Conservation (phyloP, 192 early-diverging fungal genomes). For the Coemansia sp. region DNA sequence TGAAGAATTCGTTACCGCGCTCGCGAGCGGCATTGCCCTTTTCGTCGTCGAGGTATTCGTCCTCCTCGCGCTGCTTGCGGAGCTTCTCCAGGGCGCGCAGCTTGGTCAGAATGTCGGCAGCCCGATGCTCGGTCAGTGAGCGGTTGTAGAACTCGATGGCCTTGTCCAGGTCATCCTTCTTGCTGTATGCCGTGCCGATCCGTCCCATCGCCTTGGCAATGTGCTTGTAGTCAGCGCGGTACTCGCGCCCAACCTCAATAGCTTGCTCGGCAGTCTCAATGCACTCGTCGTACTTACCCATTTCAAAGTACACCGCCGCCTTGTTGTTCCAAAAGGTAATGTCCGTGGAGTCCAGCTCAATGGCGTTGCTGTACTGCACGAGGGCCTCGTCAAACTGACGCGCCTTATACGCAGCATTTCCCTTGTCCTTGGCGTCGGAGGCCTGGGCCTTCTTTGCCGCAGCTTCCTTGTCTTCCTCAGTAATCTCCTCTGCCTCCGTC, state of each 20-base stretch:
- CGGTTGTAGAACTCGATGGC: slow-evolving; percentile 92
- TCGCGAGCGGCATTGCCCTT: slow-evolving; percentile 90
- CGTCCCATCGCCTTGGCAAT: slow-evolving; percentile 92
- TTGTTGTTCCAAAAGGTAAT: slow-evolving; percentile 95
- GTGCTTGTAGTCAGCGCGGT: slow-evolving; percentile 90
- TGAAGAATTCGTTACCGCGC: slow-evolving; percentile 90
- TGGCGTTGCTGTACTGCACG: slow-evolving; percentile 86
- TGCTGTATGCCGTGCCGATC: slow-evolving; percentile 85
- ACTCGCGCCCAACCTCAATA: slow-evolving; percentile 85
- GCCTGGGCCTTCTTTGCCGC: slow-evolving; percentile 67
- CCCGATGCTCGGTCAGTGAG: slow-evolving; percentile 94
- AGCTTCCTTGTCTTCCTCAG: slow-evolving; percentile 58
- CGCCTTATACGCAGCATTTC: slow-evolving; percentile 90
- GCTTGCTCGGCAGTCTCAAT: slow-evolving; percentile 91
- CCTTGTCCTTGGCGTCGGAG: slow-evolving; percentile 76
- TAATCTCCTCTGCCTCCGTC: slow-evolving; percentile 50
- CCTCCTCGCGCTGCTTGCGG: slow-evolving; percentile 73
- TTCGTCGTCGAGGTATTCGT: slow-evolving; percentile 78
- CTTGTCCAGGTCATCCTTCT: slow-evolving; percentile 71
- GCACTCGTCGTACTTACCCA: slow-evolving; percentile 87
- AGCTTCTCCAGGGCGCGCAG: slow-evolving; percentile 84
- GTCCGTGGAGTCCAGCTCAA: slow-evolving; percentile 84
- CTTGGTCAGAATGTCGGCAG: slow-evolving; percentile 85
- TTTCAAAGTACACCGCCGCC: slow-evolving; percentile 93
- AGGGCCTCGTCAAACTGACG: slow-evolving; percentile 86